Percentiles rank a stretch among this genome's conserved stretches.
phyloP scores from a whole-genome alignment of 345 rosid species.

The Carallia pectinifolia region DNA sequence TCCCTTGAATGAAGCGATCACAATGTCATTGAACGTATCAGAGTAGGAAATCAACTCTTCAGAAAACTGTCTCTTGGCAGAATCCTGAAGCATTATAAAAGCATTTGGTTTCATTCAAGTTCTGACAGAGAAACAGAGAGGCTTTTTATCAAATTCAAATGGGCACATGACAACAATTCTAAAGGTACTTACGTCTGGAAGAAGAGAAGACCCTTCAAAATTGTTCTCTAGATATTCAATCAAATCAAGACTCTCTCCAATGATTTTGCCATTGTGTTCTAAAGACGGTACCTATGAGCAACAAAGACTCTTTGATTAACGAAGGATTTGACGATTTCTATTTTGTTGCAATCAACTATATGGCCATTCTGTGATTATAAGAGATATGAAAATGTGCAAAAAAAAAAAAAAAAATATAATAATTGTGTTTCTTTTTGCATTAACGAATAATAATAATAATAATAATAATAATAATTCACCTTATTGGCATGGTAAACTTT shows the following conservation, averaged over 20 bases:
- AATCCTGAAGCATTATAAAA: conserved; percentile 51
- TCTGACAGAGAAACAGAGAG: not conserved
- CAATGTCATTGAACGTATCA: conserved; percentile 45
- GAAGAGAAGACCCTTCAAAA: conserved; percentile 80
- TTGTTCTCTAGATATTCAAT: conserved; percentile 70
- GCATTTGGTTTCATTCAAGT: conserved; percentile 4
- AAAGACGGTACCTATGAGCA: conserved; percentile 68
- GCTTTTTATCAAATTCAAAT: not conserved
- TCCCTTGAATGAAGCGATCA: conserved; percentile 59
- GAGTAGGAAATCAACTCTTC: conserved; percentile 61
- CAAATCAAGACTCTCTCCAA: conserved; percentile 86
- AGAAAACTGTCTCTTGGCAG: conserved; percentile 49
- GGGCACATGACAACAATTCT: not conserved
- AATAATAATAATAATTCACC: no score
- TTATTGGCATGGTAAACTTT: conserved; percentile 76
- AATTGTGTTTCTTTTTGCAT: no score
- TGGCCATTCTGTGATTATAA: no score
- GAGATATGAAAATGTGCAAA: no score
- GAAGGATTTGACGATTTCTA: not conserved
- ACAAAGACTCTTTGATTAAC: conserved; percentile 2
- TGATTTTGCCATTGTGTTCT: conserved; percentile 87
- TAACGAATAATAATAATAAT: no score
- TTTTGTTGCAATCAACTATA: not conserved
- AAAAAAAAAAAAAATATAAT: no score
- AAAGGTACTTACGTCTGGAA: conserved; percentile 50